Percentiles rank a stretch among this genome's conserved stretches.
These are phyloP conservation scores for Tolypocladium sp. DNA, from an alignment of 2,329 filamentous ascomycete genomes.

Conservation along the genomic window DNA sequence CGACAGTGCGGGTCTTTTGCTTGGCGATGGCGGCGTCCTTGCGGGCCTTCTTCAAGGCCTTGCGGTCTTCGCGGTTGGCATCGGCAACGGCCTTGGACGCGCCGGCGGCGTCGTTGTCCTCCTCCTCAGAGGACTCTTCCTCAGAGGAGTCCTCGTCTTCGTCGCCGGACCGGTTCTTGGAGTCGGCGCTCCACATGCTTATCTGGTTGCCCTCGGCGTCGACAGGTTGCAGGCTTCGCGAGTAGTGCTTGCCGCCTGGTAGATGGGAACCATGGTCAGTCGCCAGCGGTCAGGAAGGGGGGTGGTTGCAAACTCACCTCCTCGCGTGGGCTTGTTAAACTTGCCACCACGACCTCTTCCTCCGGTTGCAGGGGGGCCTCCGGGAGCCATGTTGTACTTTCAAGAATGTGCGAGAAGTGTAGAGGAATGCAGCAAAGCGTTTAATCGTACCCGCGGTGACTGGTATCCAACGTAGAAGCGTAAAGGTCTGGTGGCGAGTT, in stretches of 20 bases:
- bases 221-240: slow-evolving; percentile 77
- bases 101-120: slow-evolving; percentile 38
- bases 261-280: background rate
- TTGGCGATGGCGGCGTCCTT: slow-evolving; percentile 82
- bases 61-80: slow-evolving; percentile 74
- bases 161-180: slow-evolving; percentile 31
- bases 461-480: background rate
- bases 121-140: slow-evolving; percentile 26
- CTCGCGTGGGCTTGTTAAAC: slow-evolving; percentile 86
- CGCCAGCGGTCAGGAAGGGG: background rate
- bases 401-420: background rate
- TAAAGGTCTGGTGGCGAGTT: background rate
- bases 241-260: slow-evolving; percentile 89
- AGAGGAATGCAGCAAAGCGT: background rate
- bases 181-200: slow-evolving; percentile 72
- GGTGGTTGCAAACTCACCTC: slow-evolving; percentile 46
- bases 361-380: slow-evolving; percentile 28
- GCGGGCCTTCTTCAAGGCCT: slow-evolving; percentile 77
- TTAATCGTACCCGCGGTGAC: background rate
- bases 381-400: slow-evolving; percentile 31
- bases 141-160: slow-evolving; percentile 42
- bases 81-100: slow-evolving; percentile 35
- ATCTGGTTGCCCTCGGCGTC: slow-evolving; percentile 84
- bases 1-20: slow-evolving; percentile 60
- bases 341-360: slow-evolving; percentile 73